Percentiles rank a stretch among this genome's conserved stretches.
Conservation (phyloP, 345 rosid genomes). For the Angophora floribunda region DNA sequence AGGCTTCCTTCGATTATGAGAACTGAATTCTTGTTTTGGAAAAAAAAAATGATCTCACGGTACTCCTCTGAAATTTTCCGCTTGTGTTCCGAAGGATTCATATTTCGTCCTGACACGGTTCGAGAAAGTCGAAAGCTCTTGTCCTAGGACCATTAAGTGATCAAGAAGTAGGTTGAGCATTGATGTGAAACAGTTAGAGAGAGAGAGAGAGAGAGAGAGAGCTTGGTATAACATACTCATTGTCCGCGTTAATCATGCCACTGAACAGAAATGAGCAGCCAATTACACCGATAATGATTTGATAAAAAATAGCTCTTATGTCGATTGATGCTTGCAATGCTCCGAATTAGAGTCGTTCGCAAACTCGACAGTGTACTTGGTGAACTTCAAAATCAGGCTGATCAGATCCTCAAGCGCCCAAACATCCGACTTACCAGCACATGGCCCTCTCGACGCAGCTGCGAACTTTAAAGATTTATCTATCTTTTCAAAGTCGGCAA, state of each 20-base stretch:
- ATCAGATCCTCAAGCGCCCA: background rate
- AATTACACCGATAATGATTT: background rate
- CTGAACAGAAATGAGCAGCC: background rate
- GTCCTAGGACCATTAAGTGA: background rate
- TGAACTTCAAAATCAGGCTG: background rate
- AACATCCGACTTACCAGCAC: background rate
- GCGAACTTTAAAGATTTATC: background rate
- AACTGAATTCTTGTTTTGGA: background rate
- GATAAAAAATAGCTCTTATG: no score
- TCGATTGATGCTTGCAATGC: background rate
- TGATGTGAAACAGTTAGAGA: background rate
- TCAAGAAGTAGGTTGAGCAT: background rate
- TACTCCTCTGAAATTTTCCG: background rate
- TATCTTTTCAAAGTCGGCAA: background rate
- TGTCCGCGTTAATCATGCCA: background rate
- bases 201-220: background rate
- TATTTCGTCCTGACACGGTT: accelerated
- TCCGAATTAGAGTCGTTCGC: background rate
- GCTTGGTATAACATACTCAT: background rate
- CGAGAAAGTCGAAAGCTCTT: background rate
- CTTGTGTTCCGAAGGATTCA: background rate
- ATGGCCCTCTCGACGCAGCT: background rate
- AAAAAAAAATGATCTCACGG: background rate
- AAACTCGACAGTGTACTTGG: background rate
- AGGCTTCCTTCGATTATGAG: background rate